Evolutionary conservation across 768 basidiomycete genomes (phyloP), one percentile per base, ranked within the genome.

Genomic region (Serendipita indica): DNA sequence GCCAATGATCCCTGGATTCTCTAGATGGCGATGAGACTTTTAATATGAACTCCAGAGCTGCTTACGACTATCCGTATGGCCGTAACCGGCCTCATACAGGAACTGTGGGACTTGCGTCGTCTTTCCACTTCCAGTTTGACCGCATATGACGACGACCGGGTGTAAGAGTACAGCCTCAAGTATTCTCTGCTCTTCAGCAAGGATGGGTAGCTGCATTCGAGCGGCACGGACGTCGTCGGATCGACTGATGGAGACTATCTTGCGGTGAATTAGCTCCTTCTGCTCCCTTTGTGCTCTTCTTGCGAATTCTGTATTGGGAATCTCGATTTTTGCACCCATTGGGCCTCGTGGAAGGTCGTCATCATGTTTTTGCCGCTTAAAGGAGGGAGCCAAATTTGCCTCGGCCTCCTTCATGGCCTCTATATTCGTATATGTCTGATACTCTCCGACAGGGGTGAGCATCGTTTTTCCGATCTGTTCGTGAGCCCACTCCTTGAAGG

Each of bases 81-180:
- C 96, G 67, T 93, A 98, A 0, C 96, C 96, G 20, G 88, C 89
- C 69, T 99, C 96, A 61, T 85, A 97, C n/a, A 99, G 75, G 71
- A 98, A 97, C 68, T 98, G 96, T 10, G 96, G 96, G 4, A 98
- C 83, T 69, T 98, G 96, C 0, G 96, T 99, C 1, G 96, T 98
- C 73, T 98, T 99, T 45, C 96, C 96, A 67, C 89, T 93, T 52
- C 96, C 96, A 14, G 96, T 99, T 74, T 99, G 94, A 69, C 96
- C 84, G 61, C 83, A 85, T 41, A 96, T 83, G 59, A 93, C 78
- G 28, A 91, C 84, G 3, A 94, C 86, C 0, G 86, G 81, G 68
- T 98, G 82, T 33, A 96, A 73, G 58, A 89, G 70, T 43, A 99
- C 81, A 3, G 90, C 80, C 66, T 94, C 92, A 82, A 98, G 86